Evolutionary conservation across 2,329 filamentous ascomycete genomes (phyloP).

Genomic region (Penicillium digitatum): DNA sequence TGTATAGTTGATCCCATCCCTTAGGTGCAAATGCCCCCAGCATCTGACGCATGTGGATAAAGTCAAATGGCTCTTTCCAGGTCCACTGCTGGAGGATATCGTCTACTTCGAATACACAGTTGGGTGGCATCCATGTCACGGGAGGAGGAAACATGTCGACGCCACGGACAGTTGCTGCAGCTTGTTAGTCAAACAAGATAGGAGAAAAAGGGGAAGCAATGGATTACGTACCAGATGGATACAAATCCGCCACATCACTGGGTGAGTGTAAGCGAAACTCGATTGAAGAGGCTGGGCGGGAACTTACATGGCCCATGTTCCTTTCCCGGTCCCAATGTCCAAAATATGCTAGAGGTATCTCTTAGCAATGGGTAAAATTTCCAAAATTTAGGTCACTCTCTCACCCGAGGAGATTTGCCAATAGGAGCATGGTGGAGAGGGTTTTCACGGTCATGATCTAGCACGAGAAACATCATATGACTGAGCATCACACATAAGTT

Average conservation of each 20-base stretch:
- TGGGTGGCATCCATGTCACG: constrained; percentile 23
- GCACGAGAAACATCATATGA: constrained; percentile 16
- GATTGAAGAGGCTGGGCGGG: neutral
- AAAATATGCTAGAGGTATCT: constrained; percentile 10
- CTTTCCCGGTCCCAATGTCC: constrained; percentile 19
- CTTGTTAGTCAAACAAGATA: neutral
- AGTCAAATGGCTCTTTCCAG: constrained; percentile 22
- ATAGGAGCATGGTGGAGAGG: constrained; percentile 18
- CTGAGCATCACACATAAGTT: neutral
- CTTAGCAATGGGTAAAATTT: neutral
- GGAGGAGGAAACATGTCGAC: constrained; percentile 25
- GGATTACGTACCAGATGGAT: neutral
- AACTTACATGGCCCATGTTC: constrained; percentile 18
- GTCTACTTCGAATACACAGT: constrained; percentile 27
- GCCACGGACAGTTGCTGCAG: constrained; percentile 12
- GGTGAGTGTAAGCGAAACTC: neutral
- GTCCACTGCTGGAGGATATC: constrained; percentile 24
- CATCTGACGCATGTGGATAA: constrained; percentile 23
- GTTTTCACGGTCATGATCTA: constrained; percentile 14
- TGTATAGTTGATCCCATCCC: constrained; percentile 5
- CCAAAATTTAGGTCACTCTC: neutral
- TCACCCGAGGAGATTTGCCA: constrained; percentile 12
- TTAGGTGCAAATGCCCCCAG: constrained; percentile 6
- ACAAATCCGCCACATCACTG: constrained; percentile 10
- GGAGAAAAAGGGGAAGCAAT: neutral